Percentiles rank a stretch among this genome's conserved stretches.
These are phyloP conservation scores for Elaeagnus macrophylla DNA, from an alignment of 306 rosid genomes.

Conservation along the genomic window DNA sequence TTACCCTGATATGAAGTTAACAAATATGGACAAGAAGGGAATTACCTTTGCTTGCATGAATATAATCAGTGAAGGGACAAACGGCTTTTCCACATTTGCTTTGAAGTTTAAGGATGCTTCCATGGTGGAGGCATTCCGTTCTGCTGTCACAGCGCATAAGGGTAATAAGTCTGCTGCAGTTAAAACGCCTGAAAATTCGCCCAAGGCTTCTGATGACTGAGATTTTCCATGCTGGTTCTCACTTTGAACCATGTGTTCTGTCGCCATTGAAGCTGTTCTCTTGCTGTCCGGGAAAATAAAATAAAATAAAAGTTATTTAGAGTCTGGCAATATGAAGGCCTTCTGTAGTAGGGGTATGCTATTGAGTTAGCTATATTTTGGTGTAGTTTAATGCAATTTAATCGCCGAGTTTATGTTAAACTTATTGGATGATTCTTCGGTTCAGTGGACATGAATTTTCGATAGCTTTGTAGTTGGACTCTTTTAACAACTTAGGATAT, in stretches of 20 bases:
- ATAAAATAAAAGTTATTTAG: constrained; percentile 16
- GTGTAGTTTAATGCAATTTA: constrained; percentile 34
- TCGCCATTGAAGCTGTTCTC: constrained; percentile 6
- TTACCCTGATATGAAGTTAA: constrained; percentile 79
- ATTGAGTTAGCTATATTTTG: constrained; percentile 33
- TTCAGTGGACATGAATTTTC: constrained; percentile 20
- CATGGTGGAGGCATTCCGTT: constrained; percentile 58
- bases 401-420: constrained; percentile 19
- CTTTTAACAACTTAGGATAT: neutral
- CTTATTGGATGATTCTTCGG: constrained; percentile 21
- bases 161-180: constrained; percentile 27
- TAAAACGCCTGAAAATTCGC: constrained; percentile 79
- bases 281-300: constrained; percentile 4
- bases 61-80: constrained; percentile 62
- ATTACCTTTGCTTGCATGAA: constrained; percentile 88
- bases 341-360: constrained; percentile 36
- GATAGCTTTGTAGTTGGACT: constrained; percentile 15
- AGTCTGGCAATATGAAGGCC: constrained; percentile 26
- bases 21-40: constrained; percentile 86
- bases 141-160: constrained; percentile 47
- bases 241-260: neutral
- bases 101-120: constrained; percentile 82
- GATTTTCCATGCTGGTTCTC: neutral
- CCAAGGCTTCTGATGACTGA: constrained; percentile 51
- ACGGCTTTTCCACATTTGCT: constrained; percentile 73